phyloP scores from a whole-genome alignment of 495 filamentous ascomycete genomes.

The Aspergillus sparsus region DNA sequence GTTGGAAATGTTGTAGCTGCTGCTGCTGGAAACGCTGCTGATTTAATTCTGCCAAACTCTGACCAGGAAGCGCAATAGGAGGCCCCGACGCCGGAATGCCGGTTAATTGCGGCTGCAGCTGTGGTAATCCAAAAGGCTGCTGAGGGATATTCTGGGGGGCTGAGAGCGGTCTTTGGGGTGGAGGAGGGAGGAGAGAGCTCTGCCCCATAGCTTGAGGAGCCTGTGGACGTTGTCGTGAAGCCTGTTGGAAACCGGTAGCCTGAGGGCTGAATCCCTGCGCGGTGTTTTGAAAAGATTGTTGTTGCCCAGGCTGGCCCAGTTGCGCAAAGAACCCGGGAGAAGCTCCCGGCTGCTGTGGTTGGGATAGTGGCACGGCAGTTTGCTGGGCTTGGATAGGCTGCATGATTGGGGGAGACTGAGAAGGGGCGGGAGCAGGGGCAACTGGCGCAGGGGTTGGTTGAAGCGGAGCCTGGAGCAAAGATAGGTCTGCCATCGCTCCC shows the following conservation, averaged over 20 bases:
- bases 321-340: constrained; percentile 55
- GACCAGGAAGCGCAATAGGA: constrained; percentile 68
- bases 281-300: constrained; percentile 25
- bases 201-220: constrained; percentile 64
- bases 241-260: constrained; percentile 50
- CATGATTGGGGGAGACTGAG: constrained; percentile 27
- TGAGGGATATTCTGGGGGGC: constrained; percentile 80
- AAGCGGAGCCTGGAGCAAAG: constrained; percentile 71
- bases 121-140: constrained; percentile 69
- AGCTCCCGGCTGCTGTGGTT: constrained; percentile 52
- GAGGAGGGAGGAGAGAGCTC: constrained; percentile 74
- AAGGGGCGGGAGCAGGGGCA: constrained; percentile 38
- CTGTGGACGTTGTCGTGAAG: constrained; percentile 70
- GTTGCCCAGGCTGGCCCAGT: constrained; percentile 44
- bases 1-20: constrained; percentile 39
- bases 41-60: constrained; percentile 70
- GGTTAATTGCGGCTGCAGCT: constrained; percentile 84
- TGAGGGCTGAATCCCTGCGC: constrained; percentile 37
- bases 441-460: constrained; percentile 68
- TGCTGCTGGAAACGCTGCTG: constrained; percentile 60
- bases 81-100: constrained; percentile 57
- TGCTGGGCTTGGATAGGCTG: constrained; percentile 43
- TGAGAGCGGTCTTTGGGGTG: constrained; percentile 80
- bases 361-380: constrained; percentile 49
- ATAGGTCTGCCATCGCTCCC: constrained; percentile 77